Percentiles rank a stretch among this genome's conserved stretches.
phyloP scores from a whole-genome alignment of 2,329 filamentous ascomycete genomes.

The Aspergillus vadensis region DNA sequence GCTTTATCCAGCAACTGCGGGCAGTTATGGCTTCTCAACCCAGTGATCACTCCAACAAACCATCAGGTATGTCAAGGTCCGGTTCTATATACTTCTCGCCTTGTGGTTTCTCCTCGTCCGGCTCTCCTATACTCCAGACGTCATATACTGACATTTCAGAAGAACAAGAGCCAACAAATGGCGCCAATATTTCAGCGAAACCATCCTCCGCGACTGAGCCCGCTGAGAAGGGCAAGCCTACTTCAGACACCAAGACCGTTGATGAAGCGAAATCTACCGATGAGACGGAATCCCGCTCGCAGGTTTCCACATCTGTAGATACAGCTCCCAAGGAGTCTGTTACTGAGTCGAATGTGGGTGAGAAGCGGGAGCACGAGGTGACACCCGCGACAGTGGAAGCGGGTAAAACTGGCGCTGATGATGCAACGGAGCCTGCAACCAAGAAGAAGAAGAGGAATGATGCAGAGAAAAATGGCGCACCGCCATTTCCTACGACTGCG shows the following conservation, averaged over 20 bases:
- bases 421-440: slow-evolving; percentile 26
- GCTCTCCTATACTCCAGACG: not conserved
- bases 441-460: slow-evolving; percentile 44
- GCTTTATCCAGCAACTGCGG: slow-evolving; percentile 13
- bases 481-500: slow-evolving; percentile 2
- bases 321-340: not conserved
- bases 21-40: slow-evolving; percentile 31
- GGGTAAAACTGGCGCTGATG: slow-evolving; percentile 17
- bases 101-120: not conserved
- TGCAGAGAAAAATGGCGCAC: slow-evolving; percentile 14
- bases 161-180: slow-evolving; percentile 16
- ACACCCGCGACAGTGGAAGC: slow-evolving; percentile 6
- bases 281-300: slow-evolving; percentile 14
- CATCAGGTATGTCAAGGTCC: slow-evolving; percentile 27
- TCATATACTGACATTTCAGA: slow-evolving; percentile 20
- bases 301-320: slow-evolving; percentile 5
- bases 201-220: not conserved
- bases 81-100: not conserved
- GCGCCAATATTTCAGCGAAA: slow-evolving; percentile 7
- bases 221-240: slow-evolving; percentile 2
- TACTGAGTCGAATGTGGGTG: slow-evolving; percentile 18
- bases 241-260: slow-evolving; percentile 4
- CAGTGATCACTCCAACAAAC: slow-evolving; percentile 14
- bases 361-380: slow-evolving; percentile 29
- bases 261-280: slow-evolving; percentile 15